Base-by-base conservation (phyloP, 2,329 filamentous ascomycete genomes). In the Claviceps digitariae region DNA sequence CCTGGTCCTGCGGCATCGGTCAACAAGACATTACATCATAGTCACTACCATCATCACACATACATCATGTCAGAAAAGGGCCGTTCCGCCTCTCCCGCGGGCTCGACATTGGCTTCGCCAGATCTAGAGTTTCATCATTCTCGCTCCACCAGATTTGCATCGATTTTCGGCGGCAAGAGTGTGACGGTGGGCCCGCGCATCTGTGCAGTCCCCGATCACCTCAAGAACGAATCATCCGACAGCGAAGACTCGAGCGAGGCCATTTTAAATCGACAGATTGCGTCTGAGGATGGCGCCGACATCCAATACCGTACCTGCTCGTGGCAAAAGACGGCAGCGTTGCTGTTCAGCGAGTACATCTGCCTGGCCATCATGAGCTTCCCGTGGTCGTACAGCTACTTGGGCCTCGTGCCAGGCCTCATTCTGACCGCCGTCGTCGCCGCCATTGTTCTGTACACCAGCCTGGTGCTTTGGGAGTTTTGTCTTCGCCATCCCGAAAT, bases 321-420 rank as follows among this genome's bases (percentile, higher is more conserved):
- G 60, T 96, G 90, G 90, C 85, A 87, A 64, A 95, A 95, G 85
- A 95, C 90, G 52, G 89, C 90, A 0, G 89, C 85, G 1, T 68
- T 95, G 60, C 81, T 96, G 51, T 95, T 96, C 70, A 93, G 88
- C 50, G 90, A 96, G 73, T 96, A 96, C 67, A 96, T 96, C 55
- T 95, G 89, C 66, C 72, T 96, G 69, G 66, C 80, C 55, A 95
- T 95, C 65, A 95, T 96, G 90, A 94, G 87, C 50, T 96, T 96
- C 61, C 90, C 90, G 0, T 95, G 87, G 78, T 95, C 89, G 0
- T 96, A 96, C 69, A 87, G 88, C 45, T 73, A 91, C 29, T 78
- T 96, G 8, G 90, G 90, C 8, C 77, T 96, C 17, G 87, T 95
- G 0, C 90, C 90, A 0, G 90, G 75, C 25, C 68, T 96, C 52